phyloP scores from a whole-genome alignment of 371 early-diverging fungal species.

The Mucor racemosus region DNA sequence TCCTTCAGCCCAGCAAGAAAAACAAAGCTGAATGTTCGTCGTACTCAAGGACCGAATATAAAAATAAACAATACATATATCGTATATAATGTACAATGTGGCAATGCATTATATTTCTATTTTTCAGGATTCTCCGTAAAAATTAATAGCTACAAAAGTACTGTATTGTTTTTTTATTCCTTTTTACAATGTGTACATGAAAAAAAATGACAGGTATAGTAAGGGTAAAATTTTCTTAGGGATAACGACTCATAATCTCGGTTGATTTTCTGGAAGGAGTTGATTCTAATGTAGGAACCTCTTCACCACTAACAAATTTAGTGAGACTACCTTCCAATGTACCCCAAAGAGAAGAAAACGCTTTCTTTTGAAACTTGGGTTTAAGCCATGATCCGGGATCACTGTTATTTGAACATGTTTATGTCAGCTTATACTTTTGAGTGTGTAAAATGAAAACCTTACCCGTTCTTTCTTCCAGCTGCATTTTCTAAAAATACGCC shows the following conservation, averaged over 20 bases:
- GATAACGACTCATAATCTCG: slow-evolving; percentile 44
- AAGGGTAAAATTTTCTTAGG: slow-evolving; percentile 3
- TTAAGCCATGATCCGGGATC: slow-evolving; percentile 57
- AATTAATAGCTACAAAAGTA: neutral
- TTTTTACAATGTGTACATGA: neutral
- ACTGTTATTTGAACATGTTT: slow-evolving; percentile 13
- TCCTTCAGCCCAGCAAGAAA: neutral
- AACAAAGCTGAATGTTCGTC: no score
- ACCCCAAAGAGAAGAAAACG: slow-evolving; percentile 69
- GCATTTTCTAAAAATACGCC: slow-evolving; percentile 51
- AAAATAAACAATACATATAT: no score
- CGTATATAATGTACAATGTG: neutral
- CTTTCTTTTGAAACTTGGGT: slow-evolving; percentile 65
- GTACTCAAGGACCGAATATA: neutral
- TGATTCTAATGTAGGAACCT: slow-evolving; percentile 46
- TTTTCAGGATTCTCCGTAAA: neutral
- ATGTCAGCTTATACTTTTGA: neutral
- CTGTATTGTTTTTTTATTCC: neutral
- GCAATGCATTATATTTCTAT: neutral
- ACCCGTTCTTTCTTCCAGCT: slow-evolving; percentile 50
- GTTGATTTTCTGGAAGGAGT: slow-evolving; percentile 46
- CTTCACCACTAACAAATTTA: slow-evolving; percentile 73
- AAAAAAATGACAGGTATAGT: slow-evolving; percentile 1
- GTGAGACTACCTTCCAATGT: slow-evolving; percentile 74
- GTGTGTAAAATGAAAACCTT: neutral